Percentiles rank a stretch among this genome's conserved stretches.
Evolutionary conservation across 2,329 filamentous ascomycete genomes (phyloP).

Genomic region (Pseudogymnoascus sp.): DNA sequence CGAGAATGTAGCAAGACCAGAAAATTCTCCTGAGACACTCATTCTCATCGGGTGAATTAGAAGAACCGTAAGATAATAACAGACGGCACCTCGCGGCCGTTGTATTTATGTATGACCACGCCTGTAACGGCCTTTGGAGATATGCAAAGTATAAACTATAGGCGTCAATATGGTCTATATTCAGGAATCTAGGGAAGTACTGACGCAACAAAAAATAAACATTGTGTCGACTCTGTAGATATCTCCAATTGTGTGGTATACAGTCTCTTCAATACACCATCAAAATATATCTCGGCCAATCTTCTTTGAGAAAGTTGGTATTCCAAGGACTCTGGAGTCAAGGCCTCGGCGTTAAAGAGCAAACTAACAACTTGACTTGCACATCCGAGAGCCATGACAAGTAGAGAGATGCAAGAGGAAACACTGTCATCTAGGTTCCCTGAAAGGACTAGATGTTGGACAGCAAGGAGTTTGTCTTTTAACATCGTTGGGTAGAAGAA

Average conservation of each 20-base stretch:
- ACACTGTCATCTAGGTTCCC: slow-evolving; percentile 34
- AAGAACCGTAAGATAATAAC: slow-evolving; percentile 38
- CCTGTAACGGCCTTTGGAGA: slow-evolving; percentile 42
- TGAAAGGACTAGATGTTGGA: slow-evolving; percentile 29
- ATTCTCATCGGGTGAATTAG: slow-evolving; percentile 33
- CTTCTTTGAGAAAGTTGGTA: slow-evolving; percentile 28
- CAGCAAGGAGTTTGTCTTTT: slow-evolving; percentile 30
- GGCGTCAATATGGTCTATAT: neutral
- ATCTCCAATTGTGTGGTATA: slow-evolving; percentile 41
- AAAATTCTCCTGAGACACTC: slow-evolving; percentile 46
- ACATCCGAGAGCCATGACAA: slow-evolving; percentile 6
- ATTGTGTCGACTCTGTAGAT: slow-evolving; percentile 40
- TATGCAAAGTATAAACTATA: slow-evolving; percentile 43
- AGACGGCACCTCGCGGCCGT: slow-evolving; percentile 44
- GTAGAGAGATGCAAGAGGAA: slow-evolving; percentile 36
- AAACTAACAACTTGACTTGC: slow-evolving; percentile 13
- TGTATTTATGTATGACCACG: slow-evolving; percentile 44
- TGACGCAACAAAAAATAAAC: slow-evolving; percentile 44
- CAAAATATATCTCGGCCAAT: slow-evolving; percentile 39
- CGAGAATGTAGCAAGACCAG: slow-evolving; percentile 48
- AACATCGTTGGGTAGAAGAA: slow-evolving; percentile 49
- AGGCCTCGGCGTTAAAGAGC: slow-evolving; percentile 17
- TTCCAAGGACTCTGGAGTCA: slow-evolving; percentile 27
- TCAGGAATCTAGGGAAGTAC: slow-evolving; percentile 14
- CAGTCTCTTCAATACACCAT: slow-evolving; percentile 39